A percentile compares a stretch with the other conserved stretches of the same genome.
phyloP scores from a whole-genome alignment of 2,329 filamentous ascomycete genomes.

The Pseudogymnoascus sp. region DNA sequence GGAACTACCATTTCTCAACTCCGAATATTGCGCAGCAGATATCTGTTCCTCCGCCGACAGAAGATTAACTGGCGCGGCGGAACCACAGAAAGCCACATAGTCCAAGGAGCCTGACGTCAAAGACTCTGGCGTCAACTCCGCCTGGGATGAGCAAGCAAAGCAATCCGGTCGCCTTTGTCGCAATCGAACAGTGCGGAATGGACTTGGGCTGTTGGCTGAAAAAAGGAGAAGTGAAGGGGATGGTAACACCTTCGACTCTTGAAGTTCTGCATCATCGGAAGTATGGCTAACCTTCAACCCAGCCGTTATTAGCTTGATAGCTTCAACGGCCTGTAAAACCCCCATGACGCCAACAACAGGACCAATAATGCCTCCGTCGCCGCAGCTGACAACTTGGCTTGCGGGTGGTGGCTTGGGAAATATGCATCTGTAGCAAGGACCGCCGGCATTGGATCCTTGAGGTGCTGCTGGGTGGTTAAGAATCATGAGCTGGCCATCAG shows the following conservation, averaged over 20 bases:
- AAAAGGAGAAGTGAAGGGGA: conserved; percentile 35
- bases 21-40: conserved; percentile 49
- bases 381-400: conserved; percentile 74
- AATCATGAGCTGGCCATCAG: conserved; percentile 82
- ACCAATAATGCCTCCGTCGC: conserved; percentile 85
- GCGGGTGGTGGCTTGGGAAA: conserved; percentile 82
- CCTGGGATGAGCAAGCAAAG: conserved; percentile 61
- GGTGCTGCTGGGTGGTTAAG: conserved; percentile 69
- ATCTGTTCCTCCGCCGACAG: conserved; percentile 60
- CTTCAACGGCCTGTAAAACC: conserved; percentile 80
- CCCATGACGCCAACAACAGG: conserved; percentile 93
- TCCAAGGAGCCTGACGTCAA: conserved; percentile 61
- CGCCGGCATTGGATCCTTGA: conserved; percentile 48
- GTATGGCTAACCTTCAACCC: conserved; percentile 10
- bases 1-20: conserved; percentile 17
- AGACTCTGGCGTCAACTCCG: conserved; percentile 53
- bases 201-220: conserved; percentile 41
- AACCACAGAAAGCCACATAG: conserved; percentile 80
- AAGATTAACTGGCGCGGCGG: conserved; percentile 42
- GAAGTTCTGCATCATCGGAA: conserved; percentile 9
- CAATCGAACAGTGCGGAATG: conserved; percentile 69
- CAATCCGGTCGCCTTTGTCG: conserved; percentile 61
- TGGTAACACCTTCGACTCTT: conserved; percentile 13
- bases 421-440: conserved; percentile 88
- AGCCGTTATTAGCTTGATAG: conserved; percentile 67